Base-by-base conservation (phyloP, 148 eudicot genomes). In the Fagopyrum homotropicum region DNA sequence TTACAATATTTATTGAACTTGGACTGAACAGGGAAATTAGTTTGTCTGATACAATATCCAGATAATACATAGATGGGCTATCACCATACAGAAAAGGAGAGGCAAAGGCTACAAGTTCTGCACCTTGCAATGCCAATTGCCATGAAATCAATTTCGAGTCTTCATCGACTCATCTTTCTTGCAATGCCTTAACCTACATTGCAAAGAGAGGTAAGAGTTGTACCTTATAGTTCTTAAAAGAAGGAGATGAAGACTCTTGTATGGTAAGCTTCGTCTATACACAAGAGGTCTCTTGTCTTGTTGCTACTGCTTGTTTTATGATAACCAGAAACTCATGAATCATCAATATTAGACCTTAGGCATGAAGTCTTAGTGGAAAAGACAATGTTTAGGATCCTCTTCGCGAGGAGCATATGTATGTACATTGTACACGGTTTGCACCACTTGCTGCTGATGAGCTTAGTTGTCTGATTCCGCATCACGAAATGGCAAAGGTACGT, bases 401-500 rank as follows among this genome's bases (percentile, higher is more conserved):
- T 55, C 17, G 60, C 17, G 22, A 55, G 22, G 60, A 52, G 9
- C 57, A 52, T 52, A 14, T 19, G 17, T 66, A 66, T 66, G 71
- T 66, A 66, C 71, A 66, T 5, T 66, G 71, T 66, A 66, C 71
- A 66, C 6, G 46, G 19, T 40, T 40, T 22, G 14, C 46, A 40
- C 7, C 45, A 12, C 9, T 63, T 60, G 63, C 19, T 19, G 66
- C 12, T 3, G 45, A 63, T 14, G 19, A 66, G 4, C 17, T 46
- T 66, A 66, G 47, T 66, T 45, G 19, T 66, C 71, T 0, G 71
- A 66, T 66, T 66, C 71, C 15, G 17, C 7, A 17, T 66, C 71
- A 4, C 71, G 89, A 83, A 92, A 95, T 71, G 98, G 98, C 57
- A 95, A 77, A 45, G 98, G 98, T 77, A 95, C 98, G 1, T 84